A percentile compares a stretch with the other conserved stretches of the same genome.
phyloP scores from a whole-genome alignment of 2,329 filamentous ascomycete genomes.

The Aspergillus japonicus region DNA sequence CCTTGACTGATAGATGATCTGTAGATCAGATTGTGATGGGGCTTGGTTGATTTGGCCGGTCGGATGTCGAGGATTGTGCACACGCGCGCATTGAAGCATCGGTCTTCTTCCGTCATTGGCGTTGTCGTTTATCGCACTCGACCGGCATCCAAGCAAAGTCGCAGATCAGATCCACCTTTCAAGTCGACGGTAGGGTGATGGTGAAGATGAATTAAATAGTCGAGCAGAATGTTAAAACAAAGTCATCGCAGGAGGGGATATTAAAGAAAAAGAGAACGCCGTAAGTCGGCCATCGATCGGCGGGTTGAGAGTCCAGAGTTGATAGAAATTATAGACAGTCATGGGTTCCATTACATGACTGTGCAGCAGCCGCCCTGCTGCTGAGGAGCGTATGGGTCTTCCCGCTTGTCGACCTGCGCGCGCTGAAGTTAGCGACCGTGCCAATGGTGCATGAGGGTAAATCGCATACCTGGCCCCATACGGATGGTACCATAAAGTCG shows the following conservation, averaged over 20 bases:
- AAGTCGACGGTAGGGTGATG: constrained; percentile 13
- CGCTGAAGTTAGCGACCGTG: constrained; percentile 9
- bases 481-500: constrained; percentile 97
- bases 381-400: constrained; percentile 97
- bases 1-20: neutral
- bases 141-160: neutral
- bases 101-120: constrained; percentile 1
- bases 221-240: constrained; percentile 17
- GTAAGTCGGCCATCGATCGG: constrained; percentile 25
- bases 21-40: neutral
- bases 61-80: neutral
- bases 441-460: neutral
- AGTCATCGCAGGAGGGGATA: constrained; percentile 23
- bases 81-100: neutral
- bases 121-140: neutral
- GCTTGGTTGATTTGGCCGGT: neutral
- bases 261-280: constrained; percentile 20
- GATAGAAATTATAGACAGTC: constrained; percentile 22
- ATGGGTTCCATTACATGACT: constrained; percentile 70
- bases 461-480: constrained; percentile 74
- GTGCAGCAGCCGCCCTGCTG: constrained; percentile 89
- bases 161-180: constrained; percentile 5
- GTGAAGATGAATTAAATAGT: constrained; percentile 21
- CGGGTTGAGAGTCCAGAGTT: constrained; percentile 12
- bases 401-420: constrained; percentile 76